Evolutionary conservation across 345 rosid genomes (phyloP).

Genomic region (Cardamine resedifolia): DNA sequence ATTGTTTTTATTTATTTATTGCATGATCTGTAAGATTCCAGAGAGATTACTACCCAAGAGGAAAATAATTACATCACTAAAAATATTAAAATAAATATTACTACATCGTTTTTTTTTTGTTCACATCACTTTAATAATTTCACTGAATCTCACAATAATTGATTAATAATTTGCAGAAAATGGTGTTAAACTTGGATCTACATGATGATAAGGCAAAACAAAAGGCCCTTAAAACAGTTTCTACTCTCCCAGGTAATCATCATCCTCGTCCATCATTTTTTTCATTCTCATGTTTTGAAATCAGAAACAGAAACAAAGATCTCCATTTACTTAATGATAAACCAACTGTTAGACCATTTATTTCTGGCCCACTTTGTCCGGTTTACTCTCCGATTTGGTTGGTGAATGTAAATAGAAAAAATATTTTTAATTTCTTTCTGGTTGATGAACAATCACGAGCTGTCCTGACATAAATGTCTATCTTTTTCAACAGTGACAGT

Average conservation of each 20-base stretch:
- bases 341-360: constrained; percentile 3
- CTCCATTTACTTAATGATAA: neutral
- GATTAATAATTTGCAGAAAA: constrained; percentile 55
- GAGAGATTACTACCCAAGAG: neutral
- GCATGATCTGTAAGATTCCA: constrained; percentile 22
- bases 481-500: constrained; percentile 36
- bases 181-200: constrained; percentile 72
- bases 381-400: constrained; percentile 21
- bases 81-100: no score
- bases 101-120: neutral
- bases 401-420: neutral
- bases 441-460: constrained; percentile 36
- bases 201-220: constrained; percentile 77
- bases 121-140: neutral
- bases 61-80: neutral
- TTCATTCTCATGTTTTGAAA: neutral
- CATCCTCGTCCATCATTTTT: neutral
- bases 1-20: neutral
- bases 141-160: neutral
- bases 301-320: neutral
- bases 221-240: constrained; percentile 82
- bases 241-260: constrained; percentile 71
- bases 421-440: neutral
- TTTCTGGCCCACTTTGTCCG: constrained; percentile 12
- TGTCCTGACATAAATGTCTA: constrained; percentile 31